phyloP scores from a whole-genome alignment of 129 eudicot species.

The Apium graveolens region DNA sequence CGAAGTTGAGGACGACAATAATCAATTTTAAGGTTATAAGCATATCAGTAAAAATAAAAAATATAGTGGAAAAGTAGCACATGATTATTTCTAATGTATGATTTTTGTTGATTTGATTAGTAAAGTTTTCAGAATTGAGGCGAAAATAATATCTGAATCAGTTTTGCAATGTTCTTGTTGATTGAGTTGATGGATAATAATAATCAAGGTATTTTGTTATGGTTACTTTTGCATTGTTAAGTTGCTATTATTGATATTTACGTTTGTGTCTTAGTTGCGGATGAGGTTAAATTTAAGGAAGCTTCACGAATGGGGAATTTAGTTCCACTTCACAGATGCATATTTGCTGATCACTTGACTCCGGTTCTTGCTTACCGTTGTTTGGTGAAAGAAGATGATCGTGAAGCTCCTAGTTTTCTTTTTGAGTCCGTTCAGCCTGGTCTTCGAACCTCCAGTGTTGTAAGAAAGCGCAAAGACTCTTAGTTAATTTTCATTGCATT shows the following conservation, averaged over 20 bases:
- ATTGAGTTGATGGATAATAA: not conserved
- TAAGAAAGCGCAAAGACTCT: conserved; percentile 23
- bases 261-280: conserved; percentile 30
- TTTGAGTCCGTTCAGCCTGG: conserved; percentile 93
- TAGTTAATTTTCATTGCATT: not conserved
- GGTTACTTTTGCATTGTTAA: not conserved
- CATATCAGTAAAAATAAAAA: too few relatives aligned
- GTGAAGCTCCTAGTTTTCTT: conserved; percentile 86
- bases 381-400: conserved; percentile 72
- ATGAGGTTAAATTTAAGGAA: conserved; percentile 50
- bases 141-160: not conserved
- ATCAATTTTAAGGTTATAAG: too few relatives aligned
- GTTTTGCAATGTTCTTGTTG: not conserved
- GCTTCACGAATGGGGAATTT: conserved; percentile 68
- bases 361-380: conserved; percentile 96
- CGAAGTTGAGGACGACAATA: too few relatives aligned
- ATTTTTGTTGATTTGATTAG: not conserved
- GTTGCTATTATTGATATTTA: not conserved
- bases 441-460: conserved; percentile 50
- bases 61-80: not conserved
- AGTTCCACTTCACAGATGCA: conserved; percentile 59
- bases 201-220: not conserved
- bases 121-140: not conserved
- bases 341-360: conserved; percentile 86
- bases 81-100: not conserved